Base-by-base conservation (phyloP, 192 early-diverging fungal genomes). In the Phlyctochytrium planicorne region DNA sequence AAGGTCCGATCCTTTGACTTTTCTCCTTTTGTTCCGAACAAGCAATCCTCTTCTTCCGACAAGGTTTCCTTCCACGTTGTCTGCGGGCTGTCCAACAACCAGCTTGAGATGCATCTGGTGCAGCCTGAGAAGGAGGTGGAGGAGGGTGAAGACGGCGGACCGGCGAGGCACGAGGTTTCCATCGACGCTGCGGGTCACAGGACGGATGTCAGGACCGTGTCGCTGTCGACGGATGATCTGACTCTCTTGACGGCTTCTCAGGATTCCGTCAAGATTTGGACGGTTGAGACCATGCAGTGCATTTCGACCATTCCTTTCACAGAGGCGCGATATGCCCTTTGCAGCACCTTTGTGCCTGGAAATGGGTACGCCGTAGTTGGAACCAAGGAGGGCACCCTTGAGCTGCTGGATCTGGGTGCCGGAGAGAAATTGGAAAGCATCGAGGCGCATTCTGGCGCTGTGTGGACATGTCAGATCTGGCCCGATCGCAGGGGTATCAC, bases 281-380 rank as follows among this genome's bases (percentile, higher is more conserved):
- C 94, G 60, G 77, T 89, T 33, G 82, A 85, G 57, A 93, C 93
- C 0, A 80, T 87, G 12, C 72, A 88, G 31, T 97, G 95, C 68
- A 85, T 98, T 53, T 86, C 92, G 36, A 93, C 94, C 40, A 86
- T 99, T 66, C n/a, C n/a, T n/a, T n/a, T n/a, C n/a, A n/a, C n/a
- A n/a, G 91, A 91, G 47, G 93, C 91, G 37, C 95, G 97, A 56
- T 91, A 93, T 60, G 94, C 92, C 3, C 75, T 95, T n/a, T 97
- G 97, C 76, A 87, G 85, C 71, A 84, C 91, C 27, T 98, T 99
- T 78, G 73, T 99, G 6, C 96, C 95, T 2, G 95, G 94, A 61
- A 88, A 95, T 67, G 89, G 87, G 55, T 84, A 90, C 69, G 80
- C 95, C 34, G 82, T 95, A 29, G 82, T 99, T n/a, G 97, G 97